Evolutionary conservation across 1,139 yeast genomes (phyloP).

Genomic region (Candida sp.): DNA sequence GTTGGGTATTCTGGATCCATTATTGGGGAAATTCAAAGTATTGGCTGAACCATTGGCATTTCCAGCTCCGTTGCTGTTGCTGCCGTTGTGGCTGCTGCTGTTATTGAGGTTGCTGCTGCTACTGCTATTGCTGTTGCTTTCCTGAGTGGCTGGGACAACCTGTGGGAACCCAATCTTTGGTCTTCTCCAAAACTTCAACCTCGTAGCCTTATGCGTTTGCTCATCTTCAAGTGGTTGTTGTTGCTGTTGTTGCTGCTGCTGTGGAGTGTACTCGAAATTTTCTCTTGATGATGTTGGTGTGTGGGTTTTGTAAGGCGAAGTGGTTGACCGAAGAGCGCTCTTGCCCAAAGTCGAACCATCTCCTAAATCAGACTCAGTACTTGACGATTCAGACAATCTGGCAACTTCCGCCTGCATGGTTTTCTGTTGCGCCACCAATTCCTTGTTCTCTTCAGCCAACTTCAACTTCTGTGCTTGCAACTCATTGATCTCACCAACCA

Average conservation of each 20-base stretch:
- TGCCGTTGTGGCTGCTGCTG: neutral
- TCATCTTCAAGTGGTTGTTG: constrained; percentile 25
- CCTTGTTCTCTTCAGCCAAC: constrained; percentile 26
- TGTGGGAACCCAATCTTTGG: constrained; percentile 35
- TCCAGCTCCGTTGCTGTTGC: neutral
- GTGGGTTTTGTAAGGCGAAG: constrained; percentile 11
- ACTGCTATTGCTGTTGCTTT: constrained; percentile 6
- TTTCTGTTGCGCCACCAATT: constrained; percentile 28
- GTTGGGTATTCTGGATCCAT: constrained; percentile 9
- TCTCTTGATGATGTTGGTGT: constrained; percentile 6
- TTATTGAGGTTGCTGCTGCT: constrained; percentile 2
- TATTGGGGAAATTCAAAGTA: constrained; percentile 1
- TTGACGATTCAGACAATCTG: constrained; percentile 4
- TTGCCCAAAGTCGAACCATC: constrained; percentile 11
- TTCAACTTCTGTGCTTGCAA: constrained; percentile 29
- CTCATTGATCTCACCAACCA: constrained; percentile 32
- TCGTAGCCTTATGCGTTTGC: constrained; percentile 49
- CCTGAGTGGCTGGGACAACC: constrained; percentile 11
- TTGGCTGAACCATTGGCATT: neutral
- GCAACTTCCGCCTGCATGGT: constrained; percentile 17
- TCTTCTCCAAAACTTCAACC: constrained; percentile 59
- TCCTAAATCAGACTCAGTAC: constrained; percentile 8
- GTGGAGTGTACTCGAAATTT: neutral
- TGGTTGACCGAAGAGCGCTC: constrained; percentile 8
- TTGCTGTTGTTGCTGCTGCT: constrained; percentile 5